Evolutionary conservation across 805 yeast genomes (phyloP), one percentile per base, ranked within the genome.

Genomic region (Zygoascus ofunaensis): DNA sequence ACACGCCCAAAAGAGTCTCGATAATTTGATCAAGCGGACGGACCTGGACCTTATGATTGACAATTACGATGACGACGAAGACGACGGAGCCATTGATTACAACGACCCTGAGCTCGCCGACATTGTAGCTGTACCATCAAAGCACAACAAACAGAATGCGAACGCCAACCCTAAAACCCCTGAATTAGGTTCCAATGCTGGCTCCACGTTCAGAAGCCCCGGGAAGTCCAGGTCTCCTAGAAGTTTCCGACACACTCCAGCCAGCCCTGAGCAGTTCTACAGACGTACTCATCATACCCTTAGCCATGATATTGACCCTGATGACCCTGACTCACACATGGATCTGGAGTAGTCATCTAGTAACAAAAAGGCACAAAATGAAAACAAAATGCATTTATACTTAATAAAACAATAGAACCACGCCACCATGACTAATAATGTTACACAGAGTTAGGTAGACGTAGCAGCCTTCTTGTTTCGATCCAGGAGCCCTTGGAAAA

Each of bases 401-500:
- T n/a, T n/a, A n/a, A n/a, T n/a, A n/a, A n/a, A n/a, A n/a, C n/a
- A n/a, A n/a, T n/a, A n/a, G n/a, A n/a, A n/a, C n/a, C n/a, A n/a
- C n/a, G n/a, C n/a, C n/a, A n/a, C n/a, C n/a, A n/a, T n/a, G n/a
- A n/a, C n/a, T n/a, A n/a, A n/a, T n/a, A n/a, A n/a, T n/a, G n/a
- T n/a, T n/a, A n/a, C n/a, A n/a, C n/a, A n/a, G n/a, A n/a, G n/a
- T n/a, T 7, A 12, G 30, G 10, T 26, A 12, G 30, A 26, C 7
- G 30, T 12, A 26, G 10, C 41, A 4, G 34, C n/a, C 15, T 23
- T 30, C 35, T 32, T 38, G 26, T 39, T 37, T 15, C 48, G 4
- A 21, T 28, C 40, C 26, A 55, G 42, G 7, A 55, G 43, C 24
- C 50, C 54, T 44, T 55, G 57, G 46, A 55, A 55, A 41, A 55